Evolutionary conservation across 2,329 filamentous ascomycete genomes (phyloP), one percentile per base, ranked within the genome.

Genomic region (Alternaria hordeiaustralica): DNA sequence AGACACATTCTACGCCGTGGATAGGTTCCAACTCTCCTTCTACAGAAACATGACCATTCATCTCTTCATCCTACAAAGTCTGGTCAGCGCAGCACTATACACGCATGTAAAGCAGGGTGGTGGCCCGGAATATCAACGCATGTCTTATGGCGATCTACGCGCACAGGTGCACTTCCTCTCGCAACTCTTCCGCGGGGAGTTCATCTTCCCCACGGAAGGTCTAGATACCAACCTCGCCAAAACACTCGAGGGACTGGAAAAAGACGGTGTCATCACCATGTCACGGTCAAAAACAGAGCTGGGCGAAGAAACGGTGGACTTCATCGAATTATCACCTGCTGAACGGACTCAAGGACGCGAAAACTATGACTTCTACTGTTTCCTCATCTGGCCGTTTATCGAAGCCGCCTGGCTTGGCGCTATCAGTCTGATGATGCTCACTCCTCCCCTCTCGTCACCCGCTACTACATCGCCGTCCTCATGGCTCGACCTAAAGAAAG

Each of bases 11-110:
- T 97, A 93, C 74, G 96, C 96, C 5, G 94, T 97, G 43, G 96
- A 99, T 79, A 88, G 83, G 57, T 99, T 99, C 83, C 96, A 99
- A 77, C 87, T 99, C 10, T 97, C 94, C 0, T 99, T 99, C 80
- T 99, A 99, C 82, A 90, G 96, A 56, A 99, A 99, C 80, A 98
- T 98, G 96, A 97, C 95, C 0, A 99, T 99, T 65, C 96, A 99
- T 77, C 87, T 99, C 6, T 99, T 99, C 79, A 96, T 99, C 61
- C 91, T 93, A 3, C 94, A 98, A 78, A 92, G 95, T 0, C 85
- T 99, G 5, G 93, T 98, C 21, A 96, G 93, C 65, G 93, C 90
- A 5, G 92, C 92, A 26, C 90, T 99, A 85, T 99, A 99, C 79
- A 96, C 90, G 0, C 88, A 89, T 47, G 92, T 98, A 58, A 99